Evolutionary conservation across 257 asterid species (phyloP).

Genomic region (Thymus quinquecostatus): DNA sequence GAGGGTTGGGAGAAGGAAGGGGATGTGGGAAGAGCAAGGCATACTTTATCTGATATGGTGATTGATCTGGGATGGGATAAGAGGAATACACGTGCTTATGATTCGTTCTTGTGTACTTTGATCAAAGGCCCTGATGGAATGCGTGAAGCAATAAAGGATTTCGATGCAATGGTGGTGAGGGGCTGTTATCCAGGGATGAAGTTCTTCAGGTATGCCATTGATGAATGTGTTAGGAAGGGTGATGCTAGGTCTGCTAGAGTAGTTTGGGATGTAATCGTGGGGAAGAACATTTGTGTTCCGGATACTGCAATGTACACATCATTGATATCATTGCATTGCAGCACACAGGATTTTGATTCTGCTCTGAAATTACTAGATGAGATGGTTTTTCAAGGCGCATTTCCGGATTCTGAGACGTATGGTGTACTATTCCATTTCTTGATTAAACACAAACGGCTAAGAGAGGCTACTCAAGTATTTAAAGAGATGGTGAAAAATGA

Average conservation of each 20-base stretch:
- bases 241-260: constrained; percentile 53
- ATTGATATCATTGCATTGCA: constrained; percentile 58
- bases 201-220: constrained; percentile 59
- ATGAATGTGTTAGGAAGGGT: constrained; percentile 57
- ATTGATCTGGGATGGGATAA: constrained; percentile 66
- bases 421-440: constrained; percentile 53
- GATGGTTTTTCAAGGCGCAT: constrained; percentile 67
- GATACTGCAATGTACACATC: constrained; percentile 52
- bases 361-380: constrained; percentile 56
- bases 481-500: constrained; percentile 80
- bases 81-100: constrained; percentile 55
- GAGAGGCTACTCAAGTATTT: constrained; percentile 59
- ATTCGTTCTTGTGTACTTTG: constrained; percentile 59
- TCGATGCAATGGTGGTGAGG: constrained; percentile 46
- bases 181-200: constrained; percentile 64
- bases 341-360: constrained; percentile 45
- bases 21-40: constrained; percentile 46
- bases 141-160: constrained; percentile 46
- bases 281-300: constrained; percentile 50
- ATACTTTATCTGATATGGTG: constrained; percentile 60
- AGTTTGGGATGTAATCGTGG: constrained; percentile 57
- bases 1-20: constrained; percentile 70
- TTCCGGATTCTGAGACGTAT: constrained; percentile 69
- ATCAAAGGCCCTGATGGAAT: constrained; percentile 57
- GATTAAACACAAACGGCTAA: constrained; percentile 48